phyloP scores from a whole-genome alignment of 2,329 filamentous ascomycete genomes.

The Dactylonectria estremocensis region DNA sequence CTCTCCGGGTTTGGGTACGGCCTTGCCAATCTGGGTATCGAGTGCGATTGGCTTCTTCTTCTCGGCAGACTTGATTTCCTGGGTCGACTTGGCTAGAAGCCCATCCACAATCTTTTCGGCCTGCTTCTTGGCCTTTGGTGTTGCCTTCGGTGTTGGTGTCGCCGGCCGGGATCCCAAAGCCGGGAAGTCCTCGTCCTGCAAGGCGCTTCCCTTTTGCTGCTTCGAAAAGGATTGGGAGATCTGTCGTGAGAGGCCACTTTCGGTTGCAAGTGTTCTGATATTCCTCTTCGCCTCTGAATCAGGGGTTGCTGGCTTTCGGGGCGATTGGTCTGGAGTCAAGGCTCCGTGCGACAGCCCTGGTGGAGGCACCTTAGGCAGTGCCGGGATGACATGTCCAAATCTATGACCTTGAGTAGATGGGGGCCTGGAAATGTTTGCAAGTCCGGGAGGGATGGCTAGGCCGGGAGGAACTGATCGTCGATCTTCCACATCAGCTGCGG shows the following conservation, averaged over 20 bases:
- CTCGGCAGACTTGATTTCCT: slow-evolving; percentile 36
- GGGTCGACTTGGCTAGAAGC: slow-evolving; percentile 41
- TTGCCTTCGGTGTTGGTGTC: slow-evolving; percentile 54
- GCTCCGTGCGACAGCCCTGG: slow-evolving; percentile 46
- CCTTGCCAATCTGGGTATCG: slow-evolving; percentile 66
- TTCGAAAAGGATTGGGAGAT: slow-evolving; percentile 56
- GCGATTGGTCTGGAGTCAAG: slow-evolving; percentile 54
- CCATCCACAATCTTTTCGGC: slow-evolving; percentile 50
- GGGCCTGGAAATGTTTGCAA: slow-evolving; percentile 40
- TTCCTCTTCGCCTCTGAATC: slow-evolving; percentile 59
- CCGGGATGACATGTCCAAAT: slow-evolving; percentile 44
- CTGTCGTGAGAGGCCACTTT: slow-evolving; percentile 64
- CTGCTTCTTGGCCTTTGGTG: slow-evolving; percentile 52
- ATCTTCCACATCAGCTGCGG: slow-evolving; percentile 32
- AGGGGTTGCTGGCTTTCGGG: slow-evolving; percentile 44
- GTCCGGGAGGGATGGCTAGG: slow-evolving; percentile 44
- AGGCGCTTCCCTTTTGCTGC: slow-evolving; percentile 46
- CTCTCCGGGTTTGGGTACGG: slow-evolving; percentile 51
- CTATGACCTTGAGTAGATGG: slow-evolving; percentile 40
- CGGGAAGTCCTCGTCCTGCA: slow-evolving; percentile 76
- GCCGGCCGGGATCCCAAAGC: slow-evolving; percentile 61
- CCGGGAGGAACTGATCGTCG: slow-evolving; percentile 52
- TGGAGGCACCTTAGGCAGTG: slow-evolving; percentile 45
- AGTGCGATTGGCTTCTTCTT: slow-evolving; percentile 57
- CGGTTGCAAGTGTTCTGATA: slow-evolving; percentile 62